phyloP scores from a whole-genome alignment of 148 eudicot genomes.

The Linanthus parryae region DNA sequence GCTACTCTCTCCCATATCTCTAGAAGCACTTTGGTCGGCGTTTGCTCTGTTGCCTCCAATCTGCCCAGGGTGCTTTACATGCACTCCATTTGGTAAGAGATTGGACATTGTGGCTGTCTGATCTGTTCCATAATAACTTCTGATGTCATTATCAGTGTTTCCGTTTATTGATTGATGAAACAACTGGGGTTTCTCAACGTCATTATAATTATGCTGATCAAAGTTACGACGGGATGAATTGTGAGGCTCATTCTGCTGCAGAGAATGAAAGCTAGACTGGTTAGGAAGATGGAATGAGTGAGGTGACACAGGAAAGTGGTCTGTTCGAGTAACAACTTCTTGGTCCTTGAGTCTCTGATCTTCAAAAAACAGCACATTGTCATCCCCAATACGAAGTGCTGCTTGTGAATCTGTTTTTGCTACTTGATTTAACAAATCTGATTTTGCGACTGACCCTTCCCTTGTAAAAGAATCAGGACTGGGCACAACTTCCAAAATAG shows the following conservation, averaged over 20 bases:
- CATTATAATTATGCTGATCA: no score
- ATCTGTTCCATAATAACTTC: no score
- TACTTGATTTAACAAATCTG: constrained; percentile 21
- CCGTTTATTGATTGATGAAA: constrained; percentile 37
- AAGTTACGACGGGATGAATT: no score
- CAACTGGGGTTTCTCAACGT: no score
- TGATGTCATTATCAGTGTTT: constrained; percentile 26
- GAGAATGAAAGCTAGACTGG: constrained; percentile 27
- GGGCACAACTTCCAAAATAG: constrained; percentile 22
- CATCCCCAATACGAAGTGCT: constrained; percentile 32
- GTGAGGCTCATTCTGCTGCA: constrained; percentile 26
- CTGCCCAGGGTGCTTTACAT: no score
- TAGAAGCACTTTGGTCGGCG: constrained; percentile 23
- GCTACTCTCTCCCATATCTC: constrained; percentile 67
- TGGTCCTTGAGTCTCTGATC: constrained; percentile 57
- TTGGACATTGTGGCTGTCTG: no score
- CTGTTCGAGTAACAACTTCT: constrained; percentile 31
- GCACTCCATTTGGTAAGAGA: no score
- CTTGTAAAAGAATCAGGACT: constrained; percentile 22
- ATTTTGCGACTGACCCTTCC: constrained; percentile 23
- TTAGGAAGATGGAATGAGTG: constrained; percentile 29
- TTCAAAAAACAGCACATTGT: constrained; percentile 46
- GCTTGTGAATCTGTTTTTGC: constrained; percentile 21
- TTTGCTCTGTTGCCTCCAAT: constrained; percentile 29
- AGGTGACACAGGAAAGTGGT: constrained; percentile 27